phyloP scores from a whole-genome alignment of 2,329 filamentous ascomycete species.

The Bipolaris bicolor region DNA sequence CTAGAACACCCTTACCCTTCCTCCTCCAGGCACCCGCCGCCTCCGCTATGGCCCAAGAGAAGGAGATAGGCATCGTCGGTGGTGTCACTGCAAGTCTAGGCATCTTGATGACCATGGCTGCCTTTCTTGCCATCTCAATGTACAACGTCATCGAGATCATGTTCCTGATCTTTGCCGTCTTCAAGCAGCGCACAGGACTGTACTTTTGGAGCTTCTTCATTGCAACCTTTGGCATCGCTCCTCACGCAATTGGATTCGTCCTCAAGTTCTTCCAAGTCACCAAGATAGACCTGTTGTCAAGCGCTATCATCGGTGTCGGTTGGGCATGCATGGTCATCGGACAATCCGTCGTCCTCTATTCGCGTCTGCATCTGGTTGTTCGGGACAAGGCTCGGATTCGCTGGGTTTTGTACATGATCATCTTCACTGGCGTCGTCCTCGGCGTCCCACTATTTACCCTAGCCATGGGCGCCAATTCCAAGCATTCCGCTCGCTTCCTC shows the following conservation, averaged over 20 bases:
- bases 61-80: constrained; percentile 18
- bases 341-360: constrained; percentile 65
- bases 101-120: constrained; percentile 26
- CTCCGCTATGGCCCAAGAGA: neutral
- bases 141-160: constrained; percentile 41
- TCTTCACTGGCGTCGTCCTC: constrained; percentile 55
- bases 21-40: neutral
- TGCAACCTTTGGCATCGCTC: constrained; percentile 50
- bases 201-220: constrained; percentile 56
- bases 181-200: constrained; percentile 52
- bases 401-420: constrained; percentile 62
- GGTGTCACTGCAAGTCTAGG: constrained; percentile 17
- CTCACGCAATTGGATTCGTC: constrained; percentile 53
- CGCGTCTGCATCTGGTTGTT: constrained; percentile 63
- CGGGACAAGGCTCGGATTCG: constrained; percentile 46
- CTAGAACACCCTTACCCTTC: neutral
- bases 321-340: constrained; percentile 66
- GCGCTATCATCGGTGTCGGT: constrained; percentile 31
- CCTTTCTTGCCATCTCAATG: constrained; percentile 30
- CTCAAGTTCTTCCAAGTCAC: constrained; percentile 44
- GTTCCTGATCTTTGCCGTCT: constrained; percentile 48
- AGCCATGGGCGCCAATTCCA: constrained; percentile 56
- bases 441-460: constrained; percentile 52
- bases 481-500: constrained; percentile 35
- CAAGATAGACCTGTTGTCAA: constrained; percentile 25